These are phyloP conservation scores for Purshia tridentata DNA, from an alignment of 306 rosid genomes.

Conservation along the genomic window DNA sequence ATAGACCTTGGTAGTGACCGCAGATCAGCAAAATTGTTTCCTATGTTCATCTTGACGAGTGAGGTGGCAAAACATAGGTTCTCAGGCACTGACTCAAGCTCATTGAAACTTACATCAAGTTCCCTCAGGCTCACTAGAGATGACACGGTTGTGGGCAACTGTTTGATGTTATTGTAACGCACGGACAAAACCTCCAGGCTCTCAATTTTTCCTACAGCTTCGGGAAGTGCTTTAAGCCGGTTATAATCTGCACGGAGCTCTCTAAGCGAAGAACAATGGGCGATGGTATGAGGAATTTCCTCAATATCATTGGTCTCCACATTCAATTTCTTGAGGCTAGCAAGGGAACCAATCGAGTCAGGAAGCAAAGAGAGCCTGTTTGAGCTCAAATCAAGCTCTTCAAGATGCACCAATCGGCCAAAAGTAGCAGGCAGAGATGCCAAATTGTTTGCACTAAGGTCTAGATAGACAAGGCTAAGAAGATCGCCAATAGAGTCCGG, in stretches of 20 bases:
- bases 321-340: slow-evolving; percentile 56
- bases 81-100: slow-evolving; percentile 86
- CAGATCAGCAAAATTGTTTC: slow-evolving; percentile 88
- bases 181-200: slow-evolving; percentile 67
- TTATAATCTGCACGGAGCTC: slow-evolving; percentile 80
- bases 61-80: slow-evolving; percentile 78
- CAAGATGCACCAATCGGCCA: slow-evolving; percentile 62
- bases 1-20: slow-evolving; percentile 69
- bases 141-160: slow-evolving; percentile 83
- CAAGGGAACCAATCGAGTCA: slow-evolving; percentile 65
- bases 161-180: slow-evolving; percentile 76
- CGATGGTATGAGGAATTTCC: slow-evolving; percentile 76
- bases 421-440: slow-evolving; percentile 60
- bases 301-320: slow-evolving; percentile 84
- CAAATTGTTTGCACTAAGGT: slow-evolving; percentile 67
- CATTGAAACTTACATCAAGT: slow-evolving; percentile 82
- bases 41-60: slow-evolving; percentile 78
- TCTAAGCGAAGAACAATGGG: slow-evolving; percentile 61
- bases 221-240: slow-evolving; percentile 80
- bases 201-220: slow-evolving; percentile 83
- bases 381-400: slow-evolving; percentile 81
- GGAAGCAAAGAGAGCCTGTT: slow-evolving; percentile 64
- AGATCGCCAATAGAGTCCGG: slow-evolving; percentile 70
- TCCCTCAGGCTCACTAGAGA: slow-evolving; percentile 69
- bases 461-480: slow-evolving; percentile 52